Percentiles rank a stretch among this genome's conserved stretches.
These are phyloP conservation scores for Xylaria sp. DNA, from an alignment of 2,329 filamentous ascomycete species.

Conservation along the genomic window DNA sequence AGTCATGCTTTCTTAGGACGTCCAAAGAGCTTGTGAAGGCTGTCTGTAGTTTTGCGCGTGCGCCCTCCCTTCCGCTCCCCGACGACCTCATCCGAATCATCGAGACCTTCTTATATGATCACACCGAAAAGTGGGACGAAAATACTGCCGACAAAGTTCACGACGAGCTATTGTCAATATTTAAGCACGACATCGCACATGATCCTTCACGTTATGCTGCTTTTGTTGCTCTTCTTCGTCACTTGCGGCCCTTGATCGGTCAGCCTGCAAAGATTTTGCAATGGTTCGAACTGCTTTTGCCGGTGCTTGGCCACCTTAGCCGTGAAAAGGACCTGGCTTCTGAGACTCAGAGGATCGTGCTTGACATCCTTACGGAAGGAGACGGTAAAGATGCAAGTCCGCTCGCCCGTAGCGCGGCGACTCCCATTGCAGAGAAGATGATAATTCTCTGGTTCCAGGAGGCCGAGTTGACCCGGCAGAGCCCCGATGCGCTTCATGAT, in stretches of 20 bases:
- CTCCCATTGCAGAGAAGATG: slow-evolving; percentile 58
- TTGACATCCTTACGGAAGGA: slow-evolving; percentile 72
- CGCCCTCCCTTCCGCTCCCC: slow-evolving; percentile 69
- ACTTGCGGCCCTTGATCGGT: slow-evolving; percentile 70
- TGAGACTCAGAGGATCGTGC: slow-evolving; percentile 71
- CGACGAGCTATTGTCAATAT: slow-evolving; percentile 75
- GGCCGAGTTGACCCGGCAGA: slow-evolving; percentile 49
- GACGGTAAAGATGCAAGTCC: slow-evolving; percentile 61
- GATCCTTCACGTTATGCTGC: slow-evolving; percentile 66
- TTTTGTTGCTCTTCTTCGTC: slow-evolving; percentile 75
- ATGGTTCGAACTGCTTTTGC: slow-evolving; percentile 76
- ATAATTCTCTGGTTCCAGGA: slow-evolving; percentile 67
- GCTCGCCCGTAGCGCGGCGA: slow-evolving; percentile 54
- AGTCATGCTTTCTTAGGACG: slow-evolving; percentile 53
- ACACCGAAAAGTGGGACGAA: slow-evolving; percentile 72
- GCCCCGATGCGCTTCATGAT: slow-evolving; percentile 52
- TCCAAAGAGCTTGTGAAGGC: slow-evolving; percentile 70
- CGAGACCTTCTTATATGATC: slow-evolving; percentile 73
- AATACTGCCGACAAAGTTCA: slow-evolving; percentile 75
- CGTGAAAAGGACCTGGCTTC: slow-evolving; percentile 71
- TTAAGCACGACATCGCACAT: slow-evolving; percentile 70
- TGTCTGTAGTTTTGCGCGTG: slow-evolving; percentile 61
- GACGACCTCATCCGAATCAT: slow-evolving; percentile 71
- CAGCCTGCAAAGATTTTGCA: slow-evolving; percentile 70
- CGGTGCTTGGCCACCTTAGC: slow-evolving; percentile 64